Base-by-base conservation (phyloP, 2,329 filamentous ascomycete genomes). In the Aureobasidium melanogenum region DNA sequence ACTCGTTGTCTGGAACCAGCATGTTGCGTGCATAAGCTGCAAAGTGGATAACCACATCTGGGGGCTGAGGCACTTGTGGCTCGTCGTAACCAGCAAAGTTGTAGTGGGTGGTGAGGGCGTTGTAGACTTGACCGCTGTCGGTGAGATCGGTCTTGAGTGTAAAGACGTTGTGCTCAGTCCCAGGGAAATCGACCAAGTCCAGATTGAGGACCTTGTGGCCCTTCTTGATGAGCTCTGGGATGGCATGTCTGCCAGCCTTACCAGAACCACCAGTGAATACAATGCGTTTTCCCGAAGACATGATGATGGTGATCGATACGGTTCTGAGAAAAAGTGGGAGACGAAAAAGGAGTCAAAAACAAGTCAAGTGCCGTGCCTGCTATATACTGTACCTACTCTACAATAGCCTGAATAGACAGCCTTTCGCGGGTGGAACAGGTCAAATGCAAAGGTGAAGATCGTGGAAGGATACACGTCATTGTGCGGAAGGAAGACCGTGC, bases 21-120 rank as follows among this genome's bases (percentile, higher is more conserved):
- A 86, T 79, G 66, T 84, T 83, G 28, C 83, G 76, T 0, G 84
- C 79, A 64, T 81, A 82, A 0, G 82, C 83, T 15, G 79, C 82
- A 56, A 86, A 82, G 69, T 87, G 84, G 55, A 87, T 83, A 56
- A 87, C 80, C 0, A 80, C 84, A 67, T 86, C 83, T 0, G 84
- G 83, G 0, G 75, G 74, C 0, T 71, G 68, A 19, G 76, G 77
- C 4, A 73, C 71, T 47, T 74, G 62, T 55, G 74, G 70, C n/a
- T 75, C 73, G 30, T 76, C 76, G 66, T 80, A 81, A 56, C 78
- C 78, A 14, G 69, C 69, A 66, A 83, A 79, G 67, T 79, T 74
- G 72, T 84, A 85, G 66, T 86, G 82, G 0, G 79, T 81, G 14
- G 78, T 80, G 12, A 84, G 68, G 5, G 81, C 81, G 62, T 80